These are phyloP conservation scores for Tetraselmis chui DNA, from an alignment of 139 green algal species.

Conservation along the genomic window DNA sequence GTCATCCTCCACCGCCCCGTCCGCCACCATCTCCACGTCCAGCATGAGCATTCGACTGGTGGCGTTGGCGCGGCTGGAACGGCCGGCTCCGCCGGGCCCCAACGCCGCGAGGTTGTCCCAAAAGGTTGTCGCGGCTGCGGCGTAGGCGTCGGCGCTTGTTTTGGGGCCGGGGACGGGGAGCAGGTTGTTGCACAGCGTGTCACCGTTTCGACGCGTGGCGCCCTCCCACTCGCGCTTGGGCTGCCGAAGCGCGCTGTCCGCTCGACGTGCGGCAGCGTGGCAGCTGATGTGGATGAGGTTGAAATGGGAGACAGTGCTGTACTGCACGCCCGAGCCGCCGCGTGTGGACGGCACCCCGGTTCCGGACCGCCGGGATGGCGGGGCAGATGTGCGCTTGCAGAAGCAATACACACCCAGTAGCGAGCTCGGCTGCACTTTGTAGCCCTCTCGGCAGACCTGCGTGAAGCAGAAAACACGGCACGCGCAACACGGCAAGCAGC, in stretches of 20 bases:
- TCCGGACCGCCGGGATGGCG: not conserved
- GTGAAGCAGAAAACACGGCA: not conserved
- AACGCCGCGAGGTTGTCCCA: slow-evolving; percentile 35
- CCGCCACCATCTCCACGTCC: not conserved
- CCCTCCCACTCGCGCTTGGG: slow-evolving; percentile 67
- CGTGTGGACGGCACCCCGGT: not conserved
- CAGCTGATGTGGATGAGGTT: slow-evolving; percentile 61
- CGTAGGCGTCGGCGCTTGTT: slow-evolving; percentile 21
- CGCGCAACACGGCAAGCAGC: not conserved
- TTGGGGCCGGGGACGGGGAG: slow-evolving; percentile 34
- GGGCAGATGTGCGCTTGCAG: slow-evolving; percentile 23
- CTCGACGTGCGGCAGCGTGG: slow-evolving; percentile 40
- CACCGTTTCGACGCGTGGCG: slow-evolving; percentile 52
- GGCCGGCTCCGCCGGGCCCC: not conserved
- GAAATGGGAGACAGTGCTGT: slow-evolving; percentile 43
- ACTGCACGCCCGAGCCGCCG: slow-evolving; percentile 1
- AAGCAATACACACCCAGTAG: slow-evolving; percentile 51
- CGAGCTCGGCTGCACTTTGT: slow-evolving; percentile 31
- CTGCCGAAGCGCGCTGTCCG: slow-evolving; percentile 34
- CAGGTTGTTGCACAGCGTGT: slow-evolving; percentile 56
- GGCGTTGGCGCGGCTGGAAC: not conserved
- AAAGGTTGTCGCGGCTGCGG: slow-evolving; percentile 27
- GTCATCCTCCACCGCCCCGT: not conserved
- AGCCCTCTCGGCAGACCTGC: slow-evolving; percentile 54
- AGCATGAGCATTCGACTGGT: not conserved